Conservation (phyloP, 192 early-diverging fungal species). For the Piromyces finnis region DNA sequence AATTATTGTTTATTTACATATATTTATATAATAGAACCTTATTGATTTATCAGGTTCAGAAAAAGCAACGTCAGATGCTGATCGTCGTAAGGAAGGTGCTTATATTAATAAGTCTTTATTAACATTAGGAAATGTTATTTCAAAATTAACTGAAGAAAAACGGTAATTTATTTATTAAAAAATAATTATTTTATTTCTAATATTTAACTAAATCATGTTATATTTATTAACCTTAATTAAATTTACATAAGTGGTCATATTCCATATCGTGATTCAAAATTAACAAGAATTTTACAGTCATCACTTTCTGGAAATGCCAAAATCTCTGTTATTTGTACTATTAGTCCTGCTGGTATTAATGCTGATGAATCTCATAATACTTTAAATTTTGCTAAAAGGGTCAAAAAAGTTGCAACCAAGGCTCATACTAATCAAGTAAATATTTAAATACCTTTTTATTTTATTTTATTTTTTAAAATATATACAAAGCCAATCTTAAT, state of each 20-base stretch:
- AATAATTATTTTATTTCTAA: not conserved
- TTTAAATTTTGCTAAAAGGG: conserved; percentile 82
- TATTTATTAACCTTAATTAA: no score
- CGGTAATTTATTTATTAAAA: not conserved
- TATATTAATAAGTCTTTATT: conserved; percentile 86
- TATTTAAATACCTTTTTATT: no score
- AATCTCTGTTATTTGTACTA: conserved; percentile 82
- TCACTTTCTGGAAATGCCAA: conserved; percentile 80
- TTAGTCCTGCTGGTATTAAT: conserved; percentile 57
- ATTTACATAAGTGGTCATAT: conserved; percentile 56
- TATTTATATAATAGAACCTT: conserved; percentile 45
- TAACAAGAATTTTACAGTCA: conserved; percentile 83
- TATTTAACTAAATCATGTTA: no score
- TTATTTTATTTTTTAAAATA: no score
- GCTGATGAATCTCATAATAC: conserved; percentile 80
- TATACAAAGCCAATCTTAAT: no score
- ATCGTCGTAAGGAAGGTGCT: conserved; percentile 87
- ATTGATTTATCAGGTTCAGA: conserved; percentile 96
- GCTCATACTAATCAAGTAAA: conserved; percentile 66
- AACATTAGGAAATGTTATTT: conserved; percentile 84
- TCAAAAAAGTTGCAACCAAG: conserved; percentile 70
- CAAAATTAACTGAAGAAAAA: conserved; percentile 59
- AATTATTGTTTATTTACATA: conserved; percentile 18
- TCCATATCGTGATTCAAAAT: conserved; percentile 91
- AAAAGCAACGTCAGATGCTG: conserved; percentile 65